phyloP scores from a whole-genome alignment of 768 basidiomycete genomes.

The Trametes gibbosa region DNA sequence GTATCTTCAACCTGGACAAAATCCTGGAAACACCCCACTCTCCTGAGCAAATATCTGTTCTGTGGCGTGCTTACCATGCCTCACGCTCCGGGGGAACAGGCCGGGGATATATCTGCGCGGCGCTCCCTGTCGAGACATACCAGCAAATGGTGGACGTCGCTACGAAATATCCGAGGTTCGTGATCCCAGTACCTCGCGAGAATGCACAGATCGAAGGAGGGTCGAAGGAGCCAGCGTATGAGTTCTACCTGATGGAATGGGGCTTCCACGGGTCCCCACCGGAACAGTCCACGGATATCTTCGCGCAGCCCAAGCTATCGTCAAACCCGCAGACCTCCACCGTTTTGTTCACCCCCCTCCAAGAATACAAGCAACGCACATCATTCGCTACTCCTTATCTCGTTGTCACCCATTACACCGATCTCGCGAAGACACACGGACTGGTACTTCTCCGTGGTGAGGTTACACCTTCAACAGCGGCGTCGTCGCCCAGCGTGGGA shows the following conservation, averaged over 20 bases:
- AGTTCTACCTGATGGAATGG: conserved; percentile 91
- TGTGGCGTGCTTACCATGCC: conserved; percentile 91
- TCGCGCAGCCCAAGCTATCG: conserved; percentile 35
- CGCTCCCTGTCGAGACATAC: conserved; percentile 73
- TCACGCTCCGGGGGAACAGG: conserved; percentile 78
- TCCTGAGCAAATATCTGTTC: conserved; percentile 65
- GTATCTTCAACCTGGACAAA: conserved; percentile 74
- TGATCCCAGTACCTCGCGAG: conserved; percentile 74
- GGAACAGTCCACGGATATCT: conserved; percentile 49
- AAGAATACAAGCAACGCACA: conserved; percentile 85
- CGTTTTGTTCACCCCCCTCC: conserved; percentile 87
- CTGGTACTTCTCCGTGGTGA: conserved; percentile 89
- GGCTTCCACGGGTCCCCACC: conserved; percentile 73
- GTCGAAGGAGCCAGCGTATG: conserved; percentile 47
- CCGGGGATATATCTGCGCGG: conserved; percentile 82
- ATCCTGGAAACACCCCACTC: conserved; percentile 69
- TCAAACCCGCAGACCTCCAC: conserved; percentile 62
- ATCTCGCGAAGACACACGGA: conserved; percentile 75
- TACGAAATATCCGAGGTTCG: conserved; percentile 69
- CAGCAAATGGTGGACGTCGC: conserved; percentile 63
- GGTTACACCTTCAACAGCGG: conserved; percentile 68
- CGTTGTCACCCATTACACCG: conserved; percentile 88
- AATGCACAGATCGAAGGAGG: conserved; percentile 29
- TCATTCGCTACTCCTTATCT: conserved; percentile 90
- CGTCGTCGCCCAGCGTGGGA: conserved; percentile 38